Evolutionary conservation across 352 stramenopile species (phyloP), one percentile per base, ranked within the genome.

Genomic region (Pythium folliculosum): DNA sequence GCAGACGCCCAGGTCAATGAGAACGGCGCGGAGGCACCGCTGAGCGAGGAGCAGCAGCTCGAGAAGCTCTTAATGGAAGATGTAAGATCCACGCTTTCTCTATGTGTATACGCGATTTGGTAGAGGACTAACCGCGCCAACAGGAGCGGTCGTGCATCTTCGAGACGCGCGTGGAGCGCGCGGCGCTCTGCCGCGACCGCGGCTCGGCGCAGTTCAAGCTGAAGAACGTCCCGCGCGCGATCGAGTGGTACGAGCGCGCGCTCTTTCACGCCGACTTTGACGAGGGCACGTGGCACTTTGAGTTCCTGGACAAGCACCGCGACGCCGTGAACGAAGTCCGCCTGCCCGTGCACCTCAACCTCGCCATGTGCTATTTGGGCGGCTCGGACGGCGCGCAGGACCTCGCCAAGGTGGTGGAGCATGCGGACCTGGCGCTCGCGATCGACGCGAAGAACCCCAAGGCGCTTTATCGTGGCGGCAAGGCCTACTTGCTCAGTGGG

Each of bases 71-170:
- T 70, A n/a, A 56, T 70, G n/a, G 55, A 70, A 32, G 63, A 70
- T 40, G 55, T 70, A 25, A 23, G 63, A 13, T 8, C n/a, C 17
- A 6, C 40, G 19, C 40, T 47, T 47, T 12, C 9, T 43, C 10
- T 43, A 12, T 17, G 14, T 43, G n/a, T n/a, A n/a, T n/a, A n/a
- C n/a, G n/a, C n/a, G n/a, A n/a, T n/a, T n/a, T n/a, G 32, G 32
- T 10, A 37, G 32, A 5, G 32, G 9, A 37, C 32, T 37, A 37
- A 37, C 32, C 9, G 5, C 9, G 32, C 32, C 5, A 37, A 5
- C 32, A 95, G 87, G 85, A 93, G 71, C 84, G 85, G 4, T 95
- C 87, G 1, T 91, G 77, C 67, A 89, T 95, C 62, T 95, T 95
- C 58, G 87, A 95, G 75, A 91, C 81, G 17, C 84, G 87, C 40